A percentile compares a stretch with the other conserved stretches of the same genome.
phyloP scores from a whole-genome alignment of 306 rosid species.

The Acmispon strigosus region DNA sequence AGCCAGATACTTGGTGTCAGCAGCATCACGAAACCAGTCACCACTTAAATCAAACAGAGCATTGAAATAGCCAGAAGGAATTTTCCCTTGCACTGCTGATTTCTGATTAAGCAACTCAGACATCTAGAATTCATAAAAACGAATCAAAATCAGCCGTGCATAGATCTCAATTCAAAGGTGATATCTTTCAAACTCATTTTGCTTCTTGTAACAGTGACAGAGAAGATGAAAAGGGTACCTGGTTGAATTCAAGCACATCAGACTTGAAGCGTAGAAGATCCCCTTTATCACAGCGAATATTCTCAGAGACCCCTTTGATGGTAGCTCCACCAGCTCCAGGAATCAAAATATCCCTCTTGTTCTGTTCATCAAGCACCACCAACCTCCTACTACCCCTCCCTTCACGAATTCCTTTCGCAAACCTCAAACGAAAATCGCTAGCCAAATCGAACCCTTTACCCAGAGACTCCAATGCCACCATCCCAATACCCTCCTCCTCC shows the following conservation, averaged over 20 bases:
- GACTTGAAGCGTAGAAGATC: slow-evolving; percentile 89
- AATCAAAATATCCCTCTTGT: slow-evolving; percentile 65
- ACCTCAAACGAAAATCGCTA: slow-evolving; percentile 76
- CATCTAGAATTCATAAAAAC: slow-evolving; percentile 35
- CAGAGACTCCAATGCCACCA: slow-evolving; percentile 64
- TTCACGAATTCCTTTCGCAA: slow-evolving; percentile 54
- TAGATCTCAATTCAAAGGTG: not conserved
- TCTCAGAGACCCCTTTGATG: slow-evolving; percentile 66
- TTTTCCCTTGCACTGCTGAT: slow-evolving; percentile 77
- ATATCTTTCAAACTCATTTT: not conserved
- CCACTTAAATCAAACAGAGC: slow-evolving; percentile 78
- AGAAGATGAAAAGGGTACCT: slow-evolving; percentile 29
- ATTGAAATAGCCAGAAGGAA: slow-evolving; percentile 90
- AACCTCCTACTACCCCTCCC: slow-evolving; percentile 33
- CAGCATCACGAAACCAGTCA: slow-evolving; percentile 82
- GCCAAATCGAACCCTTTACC: slow-evolving; percentile 90
- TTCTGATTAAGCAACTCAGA: slow-evolving; percentile 87
- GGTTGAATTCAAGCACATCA: slow-evolving; percentile 85
- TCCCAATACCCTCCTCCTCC: slow-evolving; percentile 42
- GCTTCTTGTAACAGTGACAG: not conserved
- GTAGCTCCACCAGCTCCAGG: slow-evolving; percentile 56
- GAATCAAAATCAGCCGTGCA: not conserved
- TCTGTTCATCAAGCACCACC: slow-evolving; percentile 63
- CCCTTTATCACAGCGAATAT: slow-evolving; percentile 85
- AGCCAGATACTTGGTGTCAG: slow-evolving; percentile 71